Evolutionary conservation across 2,329 filamentous ascomycete genomes (phyloP).

Genomic region (Stagonosporopsis cucurbitacearum): DNA sequence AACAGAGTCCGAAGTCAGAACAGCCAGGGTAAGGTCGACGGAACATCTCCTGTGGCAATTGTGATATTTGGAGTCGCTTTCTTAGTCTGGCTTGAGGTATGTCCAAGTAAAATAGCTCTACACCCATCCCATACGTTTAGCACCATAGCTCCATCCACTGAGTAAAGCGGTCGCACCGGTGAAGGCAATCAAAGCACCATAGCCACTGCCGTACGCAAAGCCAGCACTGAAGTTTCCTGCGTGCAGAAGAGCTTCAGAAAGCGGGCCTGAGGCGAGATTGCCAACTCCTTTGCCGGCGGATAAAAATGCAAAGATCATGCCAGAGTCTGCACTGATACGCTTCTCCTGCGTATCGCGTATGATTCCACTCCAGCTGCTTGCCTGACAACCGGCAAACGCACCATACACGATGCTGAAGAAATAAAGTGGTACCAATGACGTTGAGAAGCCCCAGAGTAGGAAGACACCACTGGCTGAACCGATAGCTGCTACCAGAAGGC

Average conservation of each 20-base stretch:
- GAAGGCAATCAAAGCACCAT: conserved; percentile 52
- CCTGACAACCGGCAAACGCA: conserved; percentile 50
- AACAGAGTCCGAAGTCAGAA: background rate
- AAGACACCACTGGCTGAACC: conserved; percentile 48
- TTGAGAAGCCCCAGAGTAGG: conserved; percentile 56
- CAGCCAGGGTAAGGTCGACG: background rate
- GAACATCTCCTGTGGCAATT: background rate
- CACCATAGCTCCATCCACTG: conserved; percentile 39
- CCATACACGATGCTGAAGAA: conserved; percentile 54
- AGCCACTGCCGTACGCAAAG: conserved; percentile 53
- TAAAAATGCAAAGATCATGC: conserved; percentile 58
- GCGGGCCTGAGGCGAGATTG: conserved; percentile 58
- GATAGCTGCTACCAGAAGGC: conserved; percentile 47
- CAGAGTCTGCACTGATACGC: conserved; percentile 50
- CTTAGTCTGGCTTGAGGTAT: background rate
- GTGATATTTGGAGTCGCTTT: background rate
- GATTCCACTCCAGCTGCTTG: conserved; percentile 54
- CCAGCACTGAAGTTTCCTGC: conserved; percentile 45
- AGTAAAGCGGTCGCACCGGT: conserved; percentile 50
- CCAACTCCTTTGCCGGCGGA: conserved; percentile 60
- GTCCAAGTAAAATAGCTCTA: conserved; percentile 10
- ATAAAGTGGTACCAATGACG: conserved; percentile 50
- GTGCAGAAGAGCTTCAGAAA: conserved; percentile 57
- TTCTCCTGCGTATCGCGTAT: conserved; percentile 51
- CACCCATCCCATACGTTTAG: conserved; percentile 42